Conservation (phyloP, 228 moss, liverwort and hornwort genomes). For the Sphagnum magellanicum region DNA sequence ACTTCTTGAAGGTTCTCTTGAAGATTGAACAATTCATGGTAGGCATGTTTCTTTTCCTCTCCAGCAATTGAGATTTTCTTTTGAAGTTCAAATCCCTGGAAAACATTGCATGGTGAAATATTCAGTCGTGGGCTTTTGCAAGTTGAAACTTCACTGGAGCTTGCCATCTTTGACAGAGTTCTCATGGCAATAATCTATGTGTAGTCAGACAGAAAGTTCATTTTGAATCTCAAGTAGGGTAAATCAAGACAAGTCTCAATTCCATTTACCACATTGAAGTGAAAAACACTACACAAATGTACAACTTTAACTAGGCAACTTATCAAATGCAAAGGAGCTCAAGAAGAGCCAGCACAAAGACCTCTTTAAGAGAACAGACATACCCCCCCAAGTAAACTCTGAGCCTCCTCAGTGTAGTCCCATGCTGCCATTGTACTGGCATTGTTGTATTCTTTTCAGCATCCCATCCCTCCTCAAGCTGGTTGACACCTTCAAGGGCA, state of each 20-base stretch:
- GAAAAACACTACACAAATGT: slow-evolving; percentile 2
- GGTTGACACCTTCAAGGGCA: slow-evolving; percentile 60
- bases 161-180: no score
- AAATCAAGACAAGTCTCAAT: no score
- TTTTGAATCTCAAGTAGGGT: no score
- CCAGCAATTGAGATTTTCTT: slow-evolving; percentile 16
- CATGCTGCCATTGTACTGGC: slow-evolving; percentile 61
- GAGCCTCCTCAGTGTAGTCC: slow-evolving; percentile 77
- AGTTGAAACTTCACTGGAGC: no score
- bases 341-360: background rate
- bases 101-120: no score
- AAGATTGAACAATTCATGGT: slow-evolving; percentile 27
- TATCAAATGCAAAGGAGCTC: no score
- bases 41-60: slow-evolving; percentile 23
- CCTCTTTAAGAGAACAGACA: slow-evolving; percentile 1
- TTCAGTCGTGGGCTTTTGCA: no score
- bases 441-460: slow-evolving; percentile 19
- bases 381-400: slow-evolving; percentile 91
- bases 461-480: slow-evolving; percentile 21
- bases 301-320: no score
- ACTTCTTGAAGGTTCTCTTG: slow-evolving; percentile 23
- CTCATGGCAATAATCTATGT: no score
- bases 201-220: no score
- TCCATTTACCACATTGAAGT: no score
- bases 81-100: slow-evolving; percentile 28